These are phyloP conservation scores for Retiboletus fuscus DNA, from an alignment of 1,284 basidiomycete species.

Conservation along the genomic window DNA sequence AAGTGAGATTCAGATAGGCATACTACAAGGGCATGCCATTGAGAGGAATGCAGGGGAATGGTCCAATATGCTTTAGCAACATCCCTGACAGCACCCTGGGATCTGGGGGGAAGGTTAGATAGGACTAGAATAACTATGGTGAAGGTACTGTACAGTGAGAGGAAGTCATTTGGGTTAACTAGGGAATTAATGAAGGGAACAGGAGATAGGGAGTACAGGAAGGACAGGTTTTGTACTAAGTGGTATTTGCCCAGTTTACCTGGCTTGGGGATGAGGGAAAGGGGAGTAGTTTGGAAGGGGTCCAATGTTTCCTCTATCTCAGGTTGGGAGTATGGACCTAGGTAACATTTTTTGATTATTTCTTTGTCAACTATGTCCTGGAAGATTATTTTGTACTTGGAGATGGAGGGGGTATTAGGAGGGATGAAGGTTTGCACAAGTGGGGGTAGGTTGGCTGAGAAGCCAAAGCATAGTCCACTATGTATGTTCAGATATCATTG, in stretches of 20 bases:
- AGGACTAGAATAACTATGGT: too few species aligned
- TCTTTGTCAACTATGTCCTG: too few species aligned
- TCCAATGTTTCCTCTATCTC: constrained; percentile 40
- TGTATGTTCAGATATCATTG: too few species aligned
- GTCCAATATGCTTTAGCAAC: constrained; percentile 16
- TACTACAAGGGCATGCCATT: constrained; percentile 11
- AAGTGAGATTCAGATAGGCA: neutral
- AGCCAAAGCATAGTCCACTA: too few species aligned
- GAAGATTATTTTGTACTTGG: too few species aligned
- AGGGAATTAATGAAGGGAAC: neutral
- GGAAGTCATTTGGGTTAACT: neutral
- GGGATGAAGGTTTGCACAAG: too few species aligned
- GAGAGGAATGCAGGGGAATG: constrained; percentile 1
- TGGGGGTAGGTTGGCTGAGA: too few species aligned
- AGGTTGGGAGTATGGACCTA: neutral
- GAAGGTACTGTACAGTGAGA: constrained; percentile 5
- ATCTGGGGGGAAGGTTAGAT: constrained; percentile 16
- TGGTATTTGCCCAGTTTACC: constrained; percentile 23
- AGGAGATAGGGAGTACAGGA: rapidly evolving
- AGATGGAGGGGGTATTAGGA: too few species aligned
- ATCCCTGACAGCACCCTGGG: constrained; percentile 8
- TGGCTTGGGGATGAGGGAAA: constrained; percentile 52
- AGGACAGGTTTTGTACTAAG: constrained; percentile 15
- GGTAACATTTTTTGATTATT: too few species aligned
- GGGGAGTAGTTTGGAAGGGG: constrained; percentile 53